Conservation (phyloP, 352 stramenopile genomes). For the Aphanomyces cochlioides region DNA sequence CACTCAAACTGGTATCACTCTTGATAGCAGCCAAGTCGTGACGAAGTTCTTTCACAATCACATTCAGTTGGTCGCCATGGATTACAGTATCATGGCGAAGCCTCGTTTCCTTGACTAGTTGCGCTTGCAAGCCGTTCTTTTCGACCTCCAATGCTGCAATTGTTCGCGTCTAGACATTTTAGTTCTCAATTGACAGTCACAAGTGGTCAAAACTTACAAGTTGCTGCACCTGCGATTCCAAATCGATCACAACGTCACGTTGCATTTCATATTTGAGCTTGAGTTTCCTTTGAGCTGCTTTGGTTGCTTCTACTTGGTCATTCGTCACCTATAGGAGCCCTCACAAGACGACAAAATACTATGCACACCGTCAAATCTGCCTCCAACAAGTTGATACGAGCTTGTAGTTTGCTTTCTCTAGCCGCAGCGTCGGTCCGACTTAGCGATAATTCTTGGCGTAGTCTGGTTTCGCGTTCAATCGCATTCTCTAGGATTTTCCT, state of each 20-base stretch:
- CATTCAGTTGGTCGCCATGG: slow-evolving; percentile 7
- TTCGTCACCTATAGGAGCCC: not conserved
- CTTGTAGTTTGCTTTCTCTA: not conserved
- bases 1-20: not conserved
- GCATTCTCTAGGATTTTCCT: not conserved
- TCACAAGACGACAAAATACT: not conserved
- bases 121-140: not conserved
- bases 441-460: not conserved
- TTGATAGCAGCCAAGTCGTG: not conserved
- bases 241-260: not conserved
- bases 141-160: not conserved
- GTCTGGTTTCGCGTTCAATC: not conserved
- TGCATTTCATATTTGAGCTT: not conserved
- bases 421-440: not conserved
- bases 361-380: not conserved
- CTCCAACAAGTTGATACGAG: not conserved
- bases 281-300: not conserved
- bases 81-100: not conserved
- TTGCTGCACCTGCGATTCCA: not conserved
- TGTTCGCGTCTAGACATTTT: not conserved
- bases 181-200: not conserved
- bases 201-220: not conserved
- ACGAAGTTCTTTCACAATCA: not conserved
- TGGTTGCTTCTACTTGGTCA: not conserved
- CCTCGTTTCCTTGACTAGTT: not conserved